phyloP scores from a whole-genome alignment of 345 rosid genomes.

The Rhodamnia rubescens region DNA sequence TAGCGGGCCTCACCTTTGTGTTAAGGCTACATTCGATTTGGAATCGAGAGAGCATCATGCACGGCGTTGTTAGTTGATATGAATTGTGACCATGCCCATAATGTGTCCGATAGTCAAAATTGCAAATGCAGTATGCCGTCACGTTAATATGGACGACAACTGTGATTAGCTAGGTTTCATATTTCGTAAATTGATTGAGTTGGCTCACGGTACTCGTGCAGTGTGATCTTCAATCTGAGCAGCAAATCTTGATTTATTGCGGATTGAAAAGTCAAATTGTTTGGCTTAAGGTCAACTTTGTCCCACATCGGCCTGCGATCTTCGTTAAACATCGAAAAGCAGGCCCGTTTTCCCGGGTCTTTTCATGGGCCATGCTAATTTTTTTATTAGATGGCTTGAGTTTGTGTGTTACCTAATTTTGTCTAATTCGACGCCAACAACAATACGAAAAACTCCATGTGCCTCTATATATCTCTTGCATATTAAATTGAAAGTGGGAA shows the following conservation, averaged over 20 bases:
- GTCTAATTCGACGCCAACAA: background rate
- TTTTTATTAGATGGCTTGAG: background rate
- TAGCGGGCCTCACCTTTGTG: no score
- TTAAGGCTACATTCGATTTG: no score
- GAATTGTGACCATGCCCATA: background rate
- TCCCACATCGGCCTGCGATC: background rate
- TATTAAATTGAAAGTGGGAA: background rate
- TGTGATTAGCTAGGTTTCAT: background rate
- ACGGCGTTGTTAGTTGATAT: background rate
- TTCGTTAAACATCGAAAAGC: background rate
- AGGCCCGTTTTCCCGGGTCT: background rate
- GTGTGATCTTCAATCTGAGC: background rate
- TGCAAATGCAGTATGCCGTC: background rate
- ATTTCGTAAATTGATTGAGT: background rate
- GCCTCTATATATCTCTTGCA: background rate
- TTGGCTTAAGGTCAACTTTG: background rate
- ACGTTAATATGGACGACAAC: background rate
- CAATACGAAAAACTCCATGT: background rate
- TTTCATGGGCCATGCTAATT: background rate
- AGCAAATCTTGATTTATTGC: background rate
- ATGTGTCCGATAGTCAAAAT: background rate
- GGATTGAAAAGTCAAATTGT: background rate
- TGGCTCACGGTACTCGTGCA: background rate
- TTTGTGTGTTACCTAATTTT: background rate
- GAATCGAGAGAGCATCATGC: background rate